A percentile compares a stretch with the other conserved stretches of the same genome.
These are phyloP conservation scores for Aspergillus brunneoviolaceus DNA, from an alignment of 2,329 filamentous ascomycete genomes.

Conservation along the genomic window DNA sequence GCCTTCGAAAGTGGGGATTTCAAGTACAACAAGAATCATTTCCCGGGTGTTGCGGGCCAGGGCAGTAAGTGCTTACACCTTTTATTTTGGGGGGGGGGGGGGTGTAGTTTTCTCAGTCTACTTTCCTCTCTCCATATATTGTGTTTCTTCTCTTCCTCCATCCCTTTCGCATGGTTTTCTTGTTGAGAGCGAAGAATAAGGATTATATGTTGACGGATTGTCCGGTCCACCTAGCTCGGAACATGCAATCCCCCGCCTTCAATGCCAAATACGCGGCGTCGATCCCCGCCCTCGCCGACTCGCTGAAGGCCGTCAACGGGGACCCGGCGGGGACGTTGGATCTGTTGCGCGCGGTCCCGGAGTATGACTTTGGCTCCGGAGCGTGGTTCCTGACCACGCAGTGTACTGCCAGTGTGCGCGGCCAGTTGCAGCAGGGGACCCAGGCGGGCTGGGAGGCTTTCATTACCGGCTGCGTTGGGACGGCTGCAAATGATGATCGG, in stretches of 20 bases:
- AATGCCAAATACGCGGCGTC: conserved; percentile 56
- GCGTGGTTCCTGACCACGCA: conserved; percentile 62
- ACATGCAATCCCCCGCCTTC: conserved; percentile 61
- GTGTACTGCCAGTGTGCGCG: conserved; percentile 49
- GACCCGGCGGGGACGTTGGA: conserved; percentile 48
- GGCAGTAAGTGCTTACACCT: conserved; percentile 13
- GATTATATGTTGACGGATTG: not conserved
- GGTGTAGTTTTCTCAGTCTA: not conserved
- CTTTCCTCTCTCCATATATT: not conserved
- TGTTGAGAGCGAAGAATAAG: too few relatives aligned
- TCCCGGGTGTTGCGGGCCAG: conserved; percentile 14
- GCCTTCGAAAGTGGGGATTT: conserved; percentile 70
- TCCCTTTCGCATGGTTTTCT: not conserved
- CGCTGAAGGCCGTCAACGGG: conserved; percentile 34
- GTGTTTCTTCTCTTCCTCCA: not conserved
- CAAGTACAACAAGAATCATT: conserved; percentile 56
- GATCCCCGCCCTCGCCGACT: conserved; percentile 44
- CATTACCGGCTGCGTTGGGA: conserved; percentile 55
- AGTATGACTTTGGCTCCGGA: conserved; percentile 58
- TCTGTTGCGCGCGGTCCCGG: conserved; percentile 49
- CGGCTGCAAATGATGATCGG: conserved; percentile 48
- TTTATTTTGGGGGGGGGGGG: not conserved
- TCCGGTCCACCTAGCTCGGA: conserved; percentile 46
- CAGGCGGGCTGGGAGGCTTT: conserved; percentile 55
- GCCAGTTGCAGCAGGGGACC: conserved; percentile 48